A percentile compares a stretch with the other conserved stretches of the same genome.
Evolutionary conservation across 495 filamentous ascomycete genomes (phyloP).

Genomic region (Podospora bellae-mahoneyi): DNA sequence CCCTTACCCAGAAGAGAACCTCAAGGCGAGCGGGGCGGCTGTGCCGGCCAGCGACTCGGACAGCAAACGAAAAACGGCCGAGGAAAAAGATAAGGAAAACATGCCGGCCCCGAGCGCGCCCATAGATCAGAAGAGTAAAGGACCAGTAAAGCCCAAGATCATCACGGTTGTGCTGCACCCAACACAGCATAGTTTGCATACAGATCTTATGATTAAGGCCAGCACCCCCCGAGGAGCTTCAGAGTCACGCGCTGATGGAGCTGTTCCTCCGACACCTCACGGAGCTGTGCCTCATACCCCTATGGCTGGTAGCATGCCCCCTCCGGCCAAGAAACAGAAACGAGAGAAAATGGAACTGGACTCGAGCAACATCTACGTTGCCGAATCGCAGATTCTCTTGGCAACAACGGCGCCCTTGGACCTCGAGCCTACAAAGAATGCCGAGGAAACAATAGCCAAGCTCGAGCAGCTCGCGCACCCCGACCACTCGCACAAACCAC

Average conservation of each 20-base stretch:
- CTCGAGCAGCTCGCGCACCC: slow-evolving; percentile 70
- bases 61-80: slow-evolving; percentile 31
- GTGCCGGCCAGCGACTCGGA: slow-evolving; percentile 22
- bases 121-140: slow-evolving; percentile 50
- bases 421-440: slow-evolving; percentile 66
- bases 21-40: slow-evolving; percentile 27
- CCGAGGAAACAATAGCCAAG: slow-evolving; percentile 63
- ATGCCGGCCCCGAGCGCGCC: slow-evolving; percentile 48
- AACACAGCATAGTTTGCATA: slow-evolving; percentile 67
- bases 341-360: slow-evolving; percentile 69
- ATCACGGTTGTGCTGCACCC: slow-evolving; percentile 82
- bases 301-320: slow-evolving; percentile 48
- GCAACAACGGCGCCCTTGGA: slow-evolving; percentile 70
- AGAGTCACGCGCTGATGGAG: slow-evolving; percentile 48
- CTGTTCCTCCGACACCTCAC: slow-evolving; percentile 61
- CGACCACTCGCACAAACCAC: slow-evolving; percentile 68
- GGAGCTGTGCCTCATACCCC: slow-evolving; percentile 61
- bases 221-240: slow-evolving; percentile 57
- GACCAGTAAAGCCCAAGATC: slow-evolving; percentile 56
- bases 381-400: slow-evolving; percentile 67
- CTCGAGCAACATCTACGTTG: slow-evolving; percentile 62
- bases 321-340: slow-evolving; percentile 66
- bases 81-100: slow-evolving; percentile 46
- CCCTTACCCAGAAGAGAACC: slow-evolving; percentile 67
- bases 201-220: slow-evolving; percentile 72